Percentiles rank a stretch among this genome's conserved stretches.
These are phyloP conservation scores for Nitzschia sp. DNA, from an alignment of 108 stramenopile genomes.

Conservation along the genomic window DNA sequence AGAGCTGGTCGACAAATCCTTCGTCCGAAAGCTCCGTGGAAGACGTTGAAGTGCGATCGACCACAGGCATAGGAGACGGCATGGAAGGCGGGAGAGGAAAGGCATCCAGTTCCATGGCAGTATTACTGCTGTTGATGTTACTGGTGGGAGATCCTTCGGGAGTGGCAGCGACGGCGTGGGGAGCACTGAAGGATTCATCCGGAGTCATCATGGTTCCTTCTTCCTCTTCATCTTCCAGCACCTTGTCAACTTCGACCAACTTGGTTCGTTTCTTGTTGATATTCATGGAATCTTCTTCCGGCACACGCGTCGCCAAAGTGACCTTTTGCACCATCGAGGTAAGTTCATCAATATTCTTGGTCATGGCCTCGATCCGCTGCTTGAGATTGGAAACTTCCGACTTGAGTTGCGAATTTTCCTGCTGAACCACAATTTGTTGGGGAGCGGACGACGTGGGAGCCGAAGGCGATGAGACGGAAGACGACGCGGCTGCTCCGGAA, in stretches of 20 bases:
- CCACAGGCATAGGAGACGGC: conserved; percentile 12
- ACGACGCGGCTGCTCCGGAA: not conserved
- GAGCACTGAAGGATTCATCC: conserved; percentile 18
- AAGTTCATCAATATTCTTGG: conserved; percentile 80
- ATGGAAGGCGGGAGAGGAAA: conserved; percentile 36
- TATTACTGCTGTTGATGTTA: conserved; percentile 3
- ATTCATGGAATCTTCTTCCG: conserved; percentile 8
- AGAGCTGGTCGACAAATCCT: conserved; percentile 61
- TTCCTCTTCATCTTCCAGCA: no score
- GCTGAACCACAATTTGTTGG: not conserved
- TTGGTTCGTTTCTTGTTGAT: conserved; percentile 27
- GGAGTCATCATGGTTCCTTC: no score
- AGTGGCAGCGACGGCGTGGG: not conserved
- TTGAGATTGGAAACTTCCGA: conserved; percentile 69
- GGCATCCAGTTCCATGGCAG: conserved; percentile 7
- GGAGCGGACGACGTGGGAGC: not conserved
- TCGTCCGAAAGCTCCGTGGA: conserved; percentile 39
- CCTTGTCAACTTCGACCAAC: conserved; percentile 5
- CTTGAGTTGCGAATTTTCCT: conserved; percentile 45
- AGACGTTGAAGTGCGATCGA: conserved; percentile 27
- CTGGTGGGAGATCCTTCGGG: conserved; percentile 22
- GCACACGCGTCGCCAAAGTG: conserved; percentile 45
- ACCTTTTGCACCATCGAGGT: conserved; percentile 72
- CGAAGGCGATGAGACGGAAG: not conserved
- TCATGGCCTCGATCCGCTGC: conserved; percentile 75